Conservation (phyloP, 2,329 filamentous ascomycete species). For the Sporothrix schenckii region DNA sequence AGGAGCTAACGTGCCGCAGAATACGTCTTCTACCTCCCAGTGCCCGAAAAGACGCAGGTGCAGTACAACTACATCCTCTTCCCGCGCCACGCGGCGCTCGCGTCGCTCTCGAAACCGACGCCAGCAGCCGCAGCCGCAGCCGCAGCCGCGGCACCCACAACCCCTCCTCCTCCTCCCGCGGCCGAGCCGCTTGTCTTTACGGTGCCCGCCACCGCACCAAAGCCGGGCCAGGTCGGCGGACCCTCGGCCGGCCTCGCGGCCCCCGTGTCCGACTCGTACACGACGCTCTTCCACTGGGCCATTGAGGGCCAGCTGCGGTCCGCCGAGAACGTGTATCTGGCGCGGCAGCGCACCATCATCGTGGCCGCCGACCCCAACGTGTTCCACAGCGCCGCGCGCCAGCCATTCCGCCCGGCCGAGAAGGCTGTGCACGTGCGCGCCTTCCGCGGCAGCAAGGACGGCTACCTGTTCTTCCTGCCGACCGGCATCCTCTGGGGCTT, state of each 20-base stretch:
- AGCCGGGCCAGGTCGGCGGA: constrained; percentile 60
- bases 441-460: constrained; percentile 69
- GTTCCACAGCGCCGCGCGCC: constrained; percentile 60
- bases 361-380: constrained; percentile 57
- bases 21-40: constrained; percentile 64
- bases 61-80: constrained; percentile 69
- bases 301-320: constrained; percentile 56
- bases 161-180: constrained; percentile 30
- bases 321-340: constrained; percentile 46
- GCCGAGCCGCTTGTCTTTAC: constrained; percentile 67
- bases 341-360: constrained; percentile 47
- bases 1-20: constrained; percentile 46
- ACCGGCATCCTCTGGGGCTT: constrained; percentile 70
- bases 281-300: constrained; percentile 64
- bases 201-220: constrained; percentile 61
- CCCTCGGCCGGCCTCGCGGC: constrained; percentile 54
- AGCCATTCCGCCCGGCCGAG: constrained; percentile 62
- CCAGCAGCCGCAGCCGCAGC: not conserved
- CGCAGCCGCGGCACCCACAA: not conserved
- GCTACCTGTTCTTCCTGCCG: constrained; percentile 67
- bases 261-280: constrained; percentile 62
- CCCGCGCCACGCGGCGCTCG: constrained; percentile 58
- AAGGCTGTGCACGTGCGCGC: constrained; percentile 67
- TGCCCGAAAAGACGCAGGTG: constrained; percentile 66
- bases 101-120: constrained; percentile 39